phyloP scores from a whole-genome alignment of 805 yeast genomes.

The Ogataea nitratoaversa region DNA sequence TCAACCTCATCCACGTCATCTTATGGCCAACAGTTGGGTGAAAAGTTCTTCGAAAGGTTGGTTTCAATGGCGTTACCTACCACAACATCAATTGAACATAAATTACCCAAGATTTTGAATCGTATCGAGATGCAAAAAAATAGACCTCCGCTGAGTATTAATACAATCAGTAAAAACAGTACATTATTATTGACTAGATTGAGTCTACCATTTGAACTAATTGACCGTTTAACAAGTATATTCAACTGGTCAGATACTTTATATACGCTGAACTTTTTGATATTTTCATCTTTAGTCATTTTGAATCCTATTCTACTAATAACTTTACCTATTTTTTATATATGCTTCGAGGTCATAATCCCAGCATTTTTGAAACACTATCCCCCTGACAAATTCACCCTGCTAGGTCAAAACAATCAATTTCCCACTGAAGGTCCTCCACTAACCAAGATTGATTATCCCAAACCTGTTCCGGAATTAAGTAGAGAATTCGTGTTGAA shows the following conservation, averaged over 20 bases:
- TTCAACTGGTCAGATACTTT: slow-evolving; percentile 63
- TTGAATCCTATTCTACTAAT: slow-evolving; percentile 56
- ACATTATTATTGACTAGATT: slow-evolving; percentile 59
- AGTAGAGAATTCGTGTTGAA: slow-evolving; percentile 75
- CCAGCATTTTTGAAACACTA: slow-evolving; percentile 63
- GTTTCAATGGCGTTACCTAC: slow-evolving; percentile 71
- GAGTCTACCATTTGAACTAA: slow-evolving; percentile 53
- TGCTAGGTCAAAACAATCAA: slow-evolving; percentile 34
- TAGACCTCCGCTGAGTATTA: slow-evolving; percentile 69
- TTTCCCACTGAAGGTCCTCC: slow-evolving; percentile 50
- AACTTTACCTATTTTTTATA: slow-evolving; percentile 50
- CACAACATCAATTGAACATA: slow-evolving; percentile 39
- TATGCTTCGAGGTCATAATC: slow-evolving; percentile 53
- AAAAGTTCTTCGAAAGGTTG: slow-evolving; percentile 67
- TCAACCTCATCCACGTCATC: slow-evolving; percentile 4
- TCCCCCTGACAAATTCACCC: slow-evolving; percentile 50
- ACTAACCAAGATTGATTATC: slow-evolving; percentile 43
- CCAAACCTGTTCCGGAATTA: slow-evolving; percentile 73
- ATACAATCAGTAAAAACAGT: slow-evolving; percentile 63
- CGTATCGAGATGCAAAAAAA: slow-evolving; percentile 57
- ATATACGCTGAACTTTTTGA: slow-evolving; percentile 54
- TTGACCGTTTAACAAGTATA: slow-evolving; percentile 53
- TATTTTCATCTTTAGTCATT: slow-evolving; percentile 34
- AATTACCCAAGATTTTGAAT: slow-evolving; percentile 36
- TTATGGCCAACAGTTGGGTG: slow-evolving; percentile 40